Evolutionary conservation across 495 filamentous ascomycete species (phyloP), one percentile per base, ranked within the genome.

Genomic region (Penicillium egyptiacum): DNA sequence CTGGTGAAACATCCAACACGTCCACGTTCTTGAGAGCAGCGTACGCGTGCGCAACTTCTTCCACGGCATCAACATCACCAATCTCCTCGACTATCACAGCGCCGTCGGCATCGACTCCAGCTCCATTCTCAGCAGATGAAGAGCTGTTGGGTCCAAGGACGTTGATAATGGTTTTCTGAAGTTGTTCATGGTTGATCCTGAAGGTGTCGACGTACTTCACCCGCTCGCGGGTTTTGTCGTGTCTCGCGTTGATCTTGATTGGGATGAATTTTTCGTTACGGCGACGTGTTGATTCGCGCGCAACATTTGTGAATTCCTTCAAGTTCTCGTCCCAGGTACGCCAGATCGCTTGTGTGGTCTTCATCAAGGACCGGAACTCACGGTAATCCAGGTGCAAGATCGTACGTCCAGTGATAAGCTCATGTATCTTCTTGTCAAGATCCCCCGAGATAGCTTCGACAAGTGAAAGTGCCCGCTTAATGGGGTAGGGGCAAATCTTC

Each of bases 401-500:
- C 26, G 90, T 85, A 31, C 86, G 87, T 14, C 94, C 94, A 45
- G 91, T 85, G 25, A 99, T 83, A 28, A 98, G 76, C 10, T 84
- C 81, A 66, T 96, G 93, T 44, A 99, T 81, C 54, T 90, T 86
- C 28, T 84, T 79, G 62, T 98, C 91, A 23, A 99, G 77, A 64
- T 99, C 94, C 5, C 85, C 89, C 10, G 94, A 99, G 45, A 99
- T 98, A n/a, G 95, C 91, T 71, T 96, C 90, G 12, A 98, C 94
- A n/a, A 99, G 82, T 26, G 91, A 90, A 57, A 99, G 81, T 11
- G 94, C 92, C 56, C 94, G 85, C 59, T 86, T 85, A 61, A 99
- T 90, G 3, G 94, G 94, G 67, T 99, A 99, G 5, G 91, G 90
- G 54, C 88, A 96, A 45, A 96, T 89, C 62, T 93, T 88, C 66